Conservation (phyloP, 2,329 filamentous ascomycete species). For the Fusarium tupiense region DNA sequence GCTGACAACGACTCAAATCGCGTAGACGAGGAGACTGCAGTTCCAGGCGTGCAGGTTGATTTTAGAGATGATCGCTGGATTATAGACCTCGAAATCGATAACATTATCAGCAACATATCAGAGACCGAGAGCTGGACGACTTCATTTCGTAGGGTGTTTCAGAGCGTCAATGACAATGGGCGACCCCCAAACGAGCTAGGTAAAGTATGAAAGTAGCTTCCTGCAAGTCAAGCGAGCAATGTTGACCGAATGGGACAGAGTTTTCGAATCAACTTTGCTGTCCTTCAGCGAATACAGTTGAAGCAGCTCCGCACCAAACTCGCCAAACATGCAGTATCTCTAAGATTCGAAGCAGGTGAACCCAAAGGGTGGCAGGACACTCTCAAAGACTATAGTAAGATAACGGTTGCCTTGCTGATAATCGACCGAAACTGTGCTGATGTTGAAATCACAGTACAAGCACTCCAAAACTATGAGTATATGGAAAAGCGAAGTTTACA, state of each 20-base stretch:
- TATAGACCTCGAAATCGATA: neutral
- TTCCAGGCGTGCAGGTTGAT: neutral
- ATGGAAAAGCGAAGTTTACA: neutral
- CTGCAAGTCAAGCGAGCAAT: fast-evolving
- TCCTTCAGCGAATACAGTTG: neutral
- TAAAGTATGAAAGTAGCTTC: neutral
- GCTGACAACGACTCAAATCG: fast-evolving
- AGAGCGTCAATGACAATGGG: no score
- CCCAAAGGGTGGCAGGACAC: neutral
- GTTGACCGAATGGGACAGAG: neutral
- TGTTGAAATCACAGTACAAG: neutral
- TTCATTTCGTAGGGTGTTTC: neutral
- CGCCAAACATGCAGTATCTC: neutral
- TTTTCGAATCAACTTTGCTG: neutral
- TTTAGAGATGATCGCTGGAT: neutral
- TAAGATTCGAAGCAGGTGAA: neutral
- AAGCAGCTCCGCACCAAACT: neutral
- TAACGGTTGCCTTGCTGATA: fast-evolving
- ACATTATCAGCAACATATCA: neutral
- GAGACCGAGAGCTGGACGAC: neutral
- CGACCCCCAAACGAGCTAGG: neutral
- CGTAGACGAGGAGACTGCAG: neutral
- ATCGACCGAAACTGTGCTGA: neutral
- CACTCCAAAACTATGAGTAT: neutral
- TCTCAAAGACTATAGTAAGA: neutral